phyloP scores from a whole-genome alignment of 2,329 filamentous ascomycete genomes.

The Sporothrix euskadiensis region DNA sequence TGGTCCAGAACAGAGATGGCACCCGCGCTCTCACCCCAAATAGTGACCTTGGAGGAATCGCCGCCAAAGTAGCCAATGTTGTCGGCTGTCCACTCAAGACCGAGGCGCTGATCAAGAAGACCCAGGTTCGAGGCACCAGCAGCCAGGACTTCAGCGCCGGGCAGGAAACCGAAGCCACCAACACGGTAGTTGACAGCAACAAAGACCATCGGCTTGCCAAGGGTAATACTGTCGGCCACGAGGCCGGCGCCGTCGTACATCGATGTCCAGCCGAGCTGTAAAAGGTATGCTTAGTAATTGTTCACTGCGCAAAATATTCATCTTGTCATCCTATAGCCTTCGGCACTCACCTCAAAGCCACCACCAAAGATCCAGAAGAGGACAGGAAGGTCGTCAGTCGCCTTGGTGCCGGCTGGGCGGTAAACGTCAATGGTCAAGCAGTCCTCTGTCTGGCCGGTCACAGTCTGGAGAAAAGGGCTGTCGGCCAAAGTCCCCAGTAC shows the following conservation, averaged over 20 bases:
- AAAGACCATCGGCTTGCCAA: slow-evolving; percentile 67
- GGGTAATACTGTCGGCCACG: slow-evolving; percentile 46
- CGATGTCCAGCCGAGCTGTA: slow-evolving; percentile 48
- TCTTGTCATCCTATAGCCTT: no score
- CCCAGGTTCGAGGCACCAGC: slow-evolving; percentile 70
- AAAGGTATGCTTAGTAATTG: not conserved
- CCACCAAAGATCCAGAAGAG: slow-evolving; percentile 72
- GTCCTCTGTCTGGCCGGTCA: slow-evolving; percentile 60
- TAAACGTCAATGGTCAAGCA: slow-evolving; percentile 64
- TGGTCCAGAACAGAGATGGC: slow-evolving; percentile 75
- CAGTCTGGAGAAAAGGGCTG: slow-evolving; percentile 46
- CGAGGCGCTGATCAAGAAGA: slow-evolving; percentile 70
- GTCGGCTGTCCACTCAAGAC: slow-evolving; percentile 73
- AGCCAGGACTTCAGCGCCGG: slow-evolving; percentile 65
- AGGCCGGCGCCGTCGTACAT: slow-evolving; percentile 56
- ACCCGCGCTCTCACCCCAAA: slow-evolving; percentile 75
- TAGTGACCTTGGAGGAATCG: slow-evolving; percentile 72
- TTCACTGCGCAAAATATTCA: not conserved
- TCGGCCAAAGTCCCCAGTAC: not conserved
- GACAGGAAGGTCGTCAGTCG: slow-evolving; percentile 62
- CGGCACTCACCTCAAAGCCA: slow-evolving; percentile 52
- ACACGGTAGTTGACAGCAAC: slow-evolving; percentile 78
- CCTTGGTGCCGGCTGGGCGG: slow-evolving; percentile 57
- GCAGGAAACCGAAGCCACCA: slow-evolving; percentile 72
- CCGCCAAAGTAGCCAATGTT: slow-evolving; percentile 78